Base-by-base conservation (phyloP, 2,329 filamentous ascomycete genomes). In the Capronia americana region DNA sequence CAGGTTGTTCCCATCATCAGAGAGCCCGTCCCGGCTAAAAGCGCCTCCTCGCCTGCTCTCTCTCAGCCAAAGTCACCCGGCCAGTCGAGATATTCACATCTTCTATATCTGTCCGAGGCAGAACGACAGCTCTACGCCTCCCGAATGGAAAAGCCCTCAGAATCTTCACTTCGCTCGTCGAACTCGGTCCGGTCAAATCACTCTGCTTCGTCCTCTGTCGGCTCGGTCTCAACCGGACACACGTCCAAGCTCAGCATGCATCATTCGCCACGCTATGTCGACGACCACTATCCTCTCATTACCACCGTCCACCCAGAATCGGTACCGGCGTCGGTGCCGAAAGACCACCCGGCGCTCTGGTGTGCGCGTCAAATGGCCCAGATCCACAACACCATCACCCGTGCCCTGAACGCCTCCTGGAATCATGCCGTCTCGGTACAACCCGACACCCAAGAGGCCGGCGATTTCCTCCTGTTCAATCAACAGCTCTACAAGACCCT, bases 101-200 rank as follows among this genome's bases (percentile, higher is more conserved):
- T 71, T 24, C 60, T 69, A 6, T 71, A 71, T 26, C 44, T 71
- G 24, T 65, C 65, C n/a, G 65, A 63, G 24, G 28, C 67, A 30
- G 60, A 69, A 41, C 67, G 69, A 58, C 57, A 66, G 26, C 53
- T 61, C 34, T 69, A 66, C 34, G 55, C 34, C 51, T 51, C 60
- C 34, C 59, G 48, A 24, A 66, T 70, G 59, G 56, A 65, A 55
- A 44, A 57, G 26, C 91, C 17, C 79, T 83, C 72, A 92, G 92
- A 76, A 97, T 95, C 1, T 8, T 68, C 65, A n/a, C 44, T 68
- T 26, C 57, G 48, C 20, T 63, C 64, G 84, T 86, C 51, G 95
- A 92, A 75, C 91, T 94, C 55, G 93, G 88, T 3, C 98, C 93
- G 71, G 90, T 95, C 0, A 93, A 93, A 11, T 88, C 89, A 71